phyloP scores from a whole-genome alignment of 805 yeast genomes.

The Barnettozyma californica region DNA sequence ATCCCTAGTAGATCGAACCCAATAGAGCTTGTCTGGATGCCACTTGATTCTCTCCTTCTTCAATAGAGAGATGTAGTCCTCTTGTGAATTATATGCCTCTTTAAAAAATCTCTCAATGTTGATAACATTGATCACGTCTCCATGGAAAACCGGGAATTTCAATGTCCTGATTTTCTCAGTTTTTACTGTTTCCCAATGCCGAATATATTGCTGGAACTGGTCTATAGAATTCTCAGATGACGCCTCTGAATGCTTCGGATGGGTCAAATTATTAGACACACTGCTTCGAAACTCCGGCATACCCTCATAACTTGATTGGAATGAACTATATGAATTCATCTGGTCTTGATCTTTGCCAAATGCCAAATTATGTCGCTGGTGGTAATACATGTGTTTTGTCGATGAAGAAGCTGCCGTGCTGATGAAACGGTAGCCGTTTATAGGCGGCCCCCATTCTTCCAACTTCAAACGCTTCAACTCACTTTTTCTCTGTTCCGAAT shows the following conservation, averaged over 20 bases:
- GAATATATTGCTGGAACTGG: constrained; percentile 20
- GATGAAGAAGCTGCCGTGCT: not conserved
- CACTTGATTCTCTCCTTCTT: constrained; percentile 54
- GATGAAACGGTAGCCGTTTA: constrained; percentile 25
- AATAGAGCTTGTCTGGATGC: constrained; percentile 66
- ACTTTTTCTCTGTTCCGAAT: too few relatives aligned
- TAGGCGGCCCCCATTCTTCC: constrained; percentile 25
- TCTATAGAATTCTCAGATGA: not conserved
- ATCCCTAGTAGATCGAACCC: constrained; percentile 17
- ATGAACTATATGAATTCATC: not conserved
- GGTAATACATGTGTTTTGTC: constrained; percentile 8
- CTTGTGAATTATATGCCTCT: not conserved
- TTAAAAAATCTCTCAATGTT: constrained; percentile 16
- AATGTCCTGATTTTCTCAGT: constrained; percentile 15
- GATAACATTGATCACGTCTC: constrained; percentile 21
- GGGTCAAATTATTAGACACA: constrained; percentile 1
- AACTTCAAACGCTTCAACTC: not conserved
- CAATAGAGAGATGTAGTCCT: constrained; percentile 17
- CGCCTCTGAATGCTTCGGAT: not conserved
- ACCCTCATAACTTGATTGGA: constrained; percentile 15
- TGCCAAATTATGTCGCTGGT: constrained; percentile 6
- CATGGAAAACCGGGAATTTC: constrained; percentile 27
- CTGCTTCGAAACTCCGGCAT: constrained; percentile 13
- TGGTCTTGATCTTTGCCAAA: not conserved
- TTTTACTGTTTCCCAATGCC: constrained; percentile 24